phyloP scores from a whole-genome alignment of 1,139 yeast species.

The Blastobotrys capitulatus region DNA sequence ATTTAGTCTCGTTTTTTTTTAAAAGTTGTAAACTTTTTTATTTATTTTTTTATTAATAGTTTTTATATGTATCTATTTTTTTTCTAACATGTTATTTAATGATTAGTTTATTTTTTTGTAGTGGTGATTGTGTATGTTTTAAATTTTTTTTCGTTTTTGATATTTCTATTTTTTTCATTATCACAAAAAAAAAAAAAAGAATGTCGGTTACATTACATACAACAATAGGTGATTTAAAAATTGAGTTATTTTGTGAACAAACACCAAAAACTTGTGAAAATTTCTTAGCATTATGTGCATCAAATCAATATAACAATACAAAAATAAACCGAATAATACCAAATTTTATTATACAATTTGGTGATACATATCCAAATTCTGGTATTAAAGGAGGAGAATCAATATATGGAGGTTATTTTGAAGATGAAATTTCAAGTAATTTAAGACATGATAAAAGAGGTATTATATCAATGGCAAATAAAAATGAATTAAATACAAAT shows the following conservation, averaged over 20 bases:
- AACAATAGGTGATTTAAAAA: slow-evolving; percentile 37
- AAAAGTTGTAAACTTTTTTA: too few species aligned
- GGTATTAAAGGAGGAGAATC: slow-evolving; percentile 49
- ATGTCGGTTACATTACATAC: slow-evolving; percentile 32
- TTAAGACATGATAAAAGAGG: slow-evolving; percentile 42
- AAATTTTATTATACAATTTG: slow-evolving; percentile 45
- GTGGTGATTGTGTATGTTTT: too few species aligned
- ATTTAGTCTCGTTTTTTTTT: neutral
- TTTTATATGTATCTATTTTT: too few species aligned
- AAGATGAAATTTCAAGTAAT: slow-evolving; percentile 43
- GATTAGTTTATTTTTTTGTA: too few species aligned
- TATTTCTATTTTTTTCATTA: too few species aligned
- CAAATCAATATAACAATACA: slow-evolving; percentile 40
- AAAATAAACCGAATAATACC: slow-evolving; percentile 42
- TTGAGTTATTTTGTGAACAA: slow-evolving; percentile 39
- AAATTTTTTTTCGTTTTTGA: neutral
- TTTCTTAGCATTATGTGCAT: slow-evolving; percentile 46
- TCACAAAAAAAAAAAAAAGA: neutral
- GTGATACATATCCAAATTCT: slow-evolving; percentile 46
- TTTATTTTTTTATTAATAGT: neutral
- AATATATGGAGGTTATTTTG: slow-evolving; percentile 46
- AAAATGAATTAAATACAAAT: slow-evolving; percentile 39
- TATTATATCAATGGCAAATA: slow-evolving; percentile 42
- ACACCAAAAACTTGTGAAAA: slow-evolving; percentile 40
- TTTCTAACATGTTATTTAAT: too few species aligned